Conservation (phyloP, 176 grass and related monocot species). For the maize (Zea mays) region DNA sequence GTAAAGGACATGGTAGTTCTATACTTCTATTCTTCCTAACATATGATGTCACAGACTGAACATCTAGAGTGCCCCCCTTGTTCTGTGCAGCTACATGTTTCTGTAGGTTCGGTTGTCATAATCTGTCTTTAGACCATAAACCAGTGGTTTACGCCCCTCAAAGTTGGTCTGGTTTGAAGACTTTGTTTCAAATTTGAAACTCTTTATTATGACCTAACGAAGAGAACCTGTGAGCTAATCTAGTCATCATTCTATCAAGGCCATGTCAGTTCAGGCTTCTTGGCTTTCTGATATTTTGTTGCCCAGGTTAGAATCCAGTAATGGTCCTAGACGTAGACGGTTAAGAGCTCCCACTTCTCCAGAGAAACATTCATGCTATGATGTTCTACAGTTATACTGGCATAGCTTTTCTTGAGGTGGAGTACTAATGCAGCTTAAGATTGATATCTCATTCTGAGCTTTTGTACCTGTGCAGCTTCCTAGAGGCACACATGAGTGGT, state of each 20-base stretch:
- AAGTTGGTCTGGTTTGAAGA: background rate
- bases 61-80: background rate
- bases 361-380: background rate
- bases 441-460: background rate
- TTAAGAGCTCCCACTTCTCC: background rate
- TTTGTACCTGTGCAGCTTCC: slow-evolving; percentile 64
- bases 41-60: background rate
- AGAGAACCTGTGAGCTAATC: background rate
- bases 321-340: background rate
- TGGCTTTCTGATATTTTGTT: background rate
- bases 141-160: no score
- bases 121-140: background rate
- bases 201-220: background rate
- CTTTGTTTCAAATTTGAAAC: background rate
- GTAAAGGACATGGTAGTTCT: slow-evolving; percentile 11
- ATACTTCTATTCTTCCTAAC: slow-evolving; percentile 1
- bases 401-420: slow-evolving; percentile 12
- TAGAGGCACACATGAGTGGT: slow-evolving; percentile 91
- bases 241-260: background rate
- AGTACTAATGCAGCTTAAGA: background rate
- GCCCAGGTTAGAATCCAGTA: background rate
- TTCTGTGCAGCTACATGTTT: background rate
- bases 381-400: background rate
- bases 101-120: background rate
- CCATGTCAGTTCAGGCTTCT: background rate